Conservation (phyloP, 768 basidiomycete genomes). For the Aureoboletus auriporus region DNA sequence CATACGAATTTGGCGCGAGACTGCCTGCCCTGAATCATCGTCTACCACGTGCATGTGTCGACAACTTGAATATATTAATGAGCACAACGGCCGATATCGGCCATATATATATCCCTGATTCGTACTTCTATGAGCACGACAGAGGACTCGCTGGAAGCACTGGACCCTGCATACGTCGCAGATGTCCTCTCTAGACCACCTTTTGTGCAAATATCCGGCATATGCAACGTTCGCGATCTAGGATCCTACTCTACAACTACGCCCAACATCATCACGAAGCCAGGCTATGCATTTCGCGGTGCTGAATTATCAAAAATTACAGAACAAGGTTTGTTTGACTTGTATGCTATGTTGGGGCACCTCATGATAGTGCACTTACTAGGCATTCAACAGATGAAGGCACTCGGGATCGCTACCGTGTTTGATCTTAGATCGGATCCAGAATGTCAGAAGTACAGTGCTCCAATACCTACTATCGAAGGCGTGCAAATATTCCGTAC, state of each 20-base stretch:
- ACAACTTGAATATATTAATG: no score
- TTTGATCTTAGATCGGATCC: conserved; percentile 80
- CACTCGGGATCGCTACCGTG: conserved; percentile 61
- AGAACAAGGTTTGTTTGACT: conserved; percentile 51
- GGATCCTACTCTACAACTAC: conserved; percentile 54
- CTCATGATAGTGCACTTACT: conserved; percentile 3
- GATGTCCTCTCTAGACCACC: conserved; percentile 64
- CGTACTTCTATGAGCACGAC: conserved; percentile 15
- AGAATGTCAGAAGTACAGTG: conserved; percentile 71
- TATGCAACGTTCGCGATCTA: conserved; percentile 72
- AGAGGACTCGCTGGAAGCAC: conserved; percentile 46
- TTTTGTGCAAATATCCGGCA: conserved; percentile 67
- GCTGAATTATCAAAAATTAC: conserved; percentile 73
- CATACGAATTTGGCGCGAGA: conserved; percentile 37
- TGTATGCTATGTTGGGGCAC: not conserved
- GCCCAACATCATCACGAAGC: conserved; percentile 51
- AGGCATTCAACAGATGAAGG: conserved; percentile 57
- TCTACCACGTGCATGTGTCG: conserved; percentile 14
- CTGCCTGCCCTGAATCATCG: conserved; percentile 37
- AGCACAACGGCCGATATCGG: no score
- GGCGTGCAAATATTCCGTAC: conserved; percentile 56
- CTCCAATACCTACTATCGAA: conserved; percentile 59
- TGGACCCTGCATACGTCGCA: conserved; percentile 63
- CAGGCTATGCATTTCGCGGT: conserved; percentile 57
- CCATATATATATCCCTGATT: no score